These are phyloP conservation scores for Blastobotrys chiropterorum DNA, from an alignment of 805 yeast genomes.

Conservation along the genomic window DNA sequence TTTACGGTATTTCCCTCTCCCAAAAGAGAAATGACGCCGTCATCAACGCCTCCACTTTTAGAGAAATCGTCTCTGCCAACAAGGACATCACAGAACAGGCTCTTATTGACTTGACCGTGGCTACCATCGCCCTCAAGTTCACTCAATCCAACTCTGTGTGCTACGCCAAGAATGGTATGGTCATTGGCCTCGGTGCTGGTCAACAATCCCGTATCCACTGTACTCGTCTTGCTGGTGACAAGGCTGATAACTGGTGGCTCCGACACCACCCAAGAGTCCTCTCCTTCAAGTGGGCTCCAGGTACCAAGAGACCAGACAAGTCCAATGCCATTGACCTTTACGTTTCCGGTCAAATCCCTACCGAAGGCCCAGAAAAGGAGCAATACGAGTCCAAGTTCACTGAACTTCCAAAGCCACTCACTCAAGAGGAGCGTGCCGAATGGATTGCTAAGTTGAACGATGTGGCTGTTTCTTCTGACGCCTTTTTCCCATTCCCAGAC, in stretches of 20 bases:
- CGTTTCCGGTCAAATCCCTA: slow-evolving; percentile 89
- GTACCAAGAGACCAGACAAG: slow-evolving; percentile 97
- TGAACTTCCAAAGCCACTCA: slow-evolving; percentile 69
- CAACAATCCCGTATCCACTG: slow-evolving; percentile 99
- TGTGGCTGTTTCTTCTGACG: slow-evolving; percentile 94
- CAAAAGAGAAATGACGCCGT: slow-evolving; percentile 98
- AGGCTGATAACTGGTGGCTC: slow-evolving; percentile 99
- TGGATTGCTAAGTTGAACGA: slow-evolving; percentile 77
- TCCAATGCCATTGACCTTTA: slow-evolving; percentile 94
- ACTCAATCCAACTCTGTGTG: slow-evolving; percentile 98
- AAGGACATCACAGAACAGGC: slow-evolving; percentile 89
- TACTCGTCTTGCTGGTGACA: slow-evolving; percentile 98
- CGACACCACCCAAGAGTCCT: slow-evolving; percentile 96
- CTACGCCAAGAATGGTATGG: slow-evolving; percentile 99
- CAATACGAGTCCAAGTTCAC: slow-evolving; percentile 90
- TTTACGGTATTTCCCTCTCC: slow-evolving; percentile 89
- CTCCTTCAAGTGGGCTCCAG: slow-evolving; percentile 95
- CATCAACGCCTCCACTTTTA: slow-evolving; percentile 82
- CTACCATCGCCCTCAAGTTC: slow-evolving; percentile 94
- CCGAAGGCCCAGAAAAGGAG: slow-evolving; percentile 82
- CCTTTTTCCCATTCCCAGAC: slow-evolving; percentile 99
- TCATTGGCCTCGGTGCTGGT: slow-evolving; percentile 98
- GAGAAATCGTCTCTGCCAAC: slow-evolving; percentile 84
- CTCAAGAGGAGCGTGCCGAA: slow-evolving; percentile 74
- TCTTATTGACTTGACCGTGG: slow-evolving; percentile 86